Evolutionary conservation across 441 rosid genomes (phyloP).

Genomic region (Euphorbia corollata): DNA sequence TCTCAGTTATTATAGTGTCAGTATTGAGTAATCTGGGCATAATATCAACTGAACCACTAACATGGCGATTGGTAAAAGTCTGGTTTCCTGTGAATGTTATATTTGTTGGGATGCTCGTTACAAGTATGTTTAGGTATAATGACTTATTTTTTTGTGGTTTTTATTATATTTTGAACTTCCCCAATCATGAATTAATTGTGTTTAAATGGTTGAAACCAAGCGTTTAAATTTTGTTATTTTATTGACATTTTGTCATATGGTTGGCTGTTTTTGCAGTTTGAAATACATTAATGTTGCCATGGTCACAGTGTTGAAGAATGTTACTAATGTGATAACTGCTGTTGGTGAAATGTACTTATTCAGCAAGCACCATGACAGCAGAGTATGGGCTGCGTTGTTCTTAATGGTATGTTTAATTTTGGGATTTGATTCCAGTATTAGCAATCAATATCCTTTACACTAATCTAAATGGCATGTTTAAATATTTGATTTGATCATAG

Average conservation of each 20-base stretch:
- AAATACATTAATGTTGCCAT: slow-evolving; percentile 94
- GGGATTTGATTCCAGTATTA: not conserved
- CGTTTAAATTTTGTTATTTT: too few relatives aligned
- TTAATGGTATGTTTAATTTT: slow-evolving; percentile 64
- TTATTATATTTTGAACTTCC: not conserved
- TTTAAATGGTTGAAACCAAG: not conserved
- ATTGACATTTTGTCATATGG: not conserved
- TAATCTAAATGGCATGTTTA: too few relatives aligned
- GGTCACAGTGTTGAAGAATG: slow-evolving; percentile 98
- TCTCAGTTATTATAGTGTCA: slow-evolving; percentile 77
- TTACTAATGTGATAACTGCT: slow-evolving; percentile 92
- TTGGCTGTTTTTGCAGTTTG: slow-evolving; percentile 48
- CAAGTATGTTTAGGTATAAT: slow-evolving; percentile 96
- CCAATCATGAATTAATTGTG: not conserved
- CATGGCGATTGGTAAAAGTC: slow-evolving; percentile 72
- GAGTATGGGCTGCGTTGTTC: slow-evolving; percentile 95
- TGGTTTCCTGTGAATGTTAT: slow-evolving; percentile 95
- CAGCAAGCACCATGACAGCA: slow-evolving; percentile 78
- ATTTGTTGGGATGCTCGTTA: slow-evolving; percentile 96
- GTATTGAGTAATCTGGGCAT: slow-evolving; percentile 57
- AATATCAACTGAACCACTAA: slow-evolving; percentile 78
- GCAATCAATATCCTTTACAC: too few relatives aligned
- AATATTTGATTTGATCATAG: too few relatives aligned
- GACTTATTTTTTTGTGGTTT: not conserved
- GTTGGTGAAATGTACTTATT: slow-evolving; percentile 94